These are phyloP conservation scores for Podospora pseudocomata DNA, from an alignment of 495 filamentous ascomycete genomes.

Conservation along the genomic window DNA sequence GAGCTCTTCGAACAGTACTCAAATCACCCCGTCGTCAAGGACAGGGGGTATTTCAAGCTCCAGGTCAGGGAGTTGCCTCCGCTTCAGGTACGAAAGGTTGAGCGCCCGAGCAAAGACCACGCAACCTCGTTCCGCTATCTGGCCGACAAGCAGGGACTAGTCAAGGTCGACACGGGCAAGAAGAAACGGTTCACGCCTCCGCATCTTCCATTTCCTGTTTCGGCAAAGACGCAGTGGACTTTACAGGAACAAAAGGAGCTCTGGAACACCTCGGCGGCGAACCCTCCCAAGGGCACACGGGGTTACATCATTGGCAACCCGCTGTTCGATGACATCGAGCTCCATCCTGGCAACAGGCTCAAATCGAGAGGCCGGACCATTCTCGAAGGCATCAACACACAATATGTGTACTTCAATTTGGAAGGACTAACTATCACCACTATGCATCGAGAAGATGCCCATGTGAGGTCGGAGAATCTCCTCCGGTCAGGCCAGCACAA, in stretches of 20 bases:
- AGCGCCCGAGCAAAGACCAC: constrained; percentile 27
- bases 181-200: constrained; percentile 23
- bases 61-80: constrained; percentile 28
- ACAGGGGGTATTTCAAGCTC: constrained; percentile 34
- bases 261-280: constrained; percentile 30
- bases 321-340: constrained; percentile 32
- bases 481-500: constrained; percentile 34
- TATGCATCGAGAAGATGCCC: constrained; percentile 36
- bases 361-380: constrained; percentile 24
- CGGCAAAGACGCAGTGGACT: constrained; percentile 24
- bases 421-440: constrained; percentile 33
- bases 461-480: constrained; percentile 35
- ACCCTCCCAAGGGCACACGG: constrained; percentile 27
- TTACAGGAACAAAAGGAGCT: constrained; percentile 27
- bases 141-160: constrained; percentile 22
- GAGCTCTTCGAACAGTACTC: constrained; percentile 31
- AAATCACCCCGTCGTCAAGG: constrained; percentile 25
- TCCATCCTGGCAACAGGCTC: constrained; percentile 33
- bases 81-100: constrained; percentile 23
- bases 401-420: constrained; percentile 37
- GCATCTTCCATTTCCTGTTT: constrained; percentile 24
- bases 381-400: constrained; percentile 35
- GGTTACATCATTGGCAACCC: constrained; percentile 36
- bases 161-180: constrained; percentile 34
- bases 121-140: constrained; percentile 32